Base-by-base conservation (phyloP, 1,284 basidiomycete genomes). In the Chalciporus sp. region DNA sequence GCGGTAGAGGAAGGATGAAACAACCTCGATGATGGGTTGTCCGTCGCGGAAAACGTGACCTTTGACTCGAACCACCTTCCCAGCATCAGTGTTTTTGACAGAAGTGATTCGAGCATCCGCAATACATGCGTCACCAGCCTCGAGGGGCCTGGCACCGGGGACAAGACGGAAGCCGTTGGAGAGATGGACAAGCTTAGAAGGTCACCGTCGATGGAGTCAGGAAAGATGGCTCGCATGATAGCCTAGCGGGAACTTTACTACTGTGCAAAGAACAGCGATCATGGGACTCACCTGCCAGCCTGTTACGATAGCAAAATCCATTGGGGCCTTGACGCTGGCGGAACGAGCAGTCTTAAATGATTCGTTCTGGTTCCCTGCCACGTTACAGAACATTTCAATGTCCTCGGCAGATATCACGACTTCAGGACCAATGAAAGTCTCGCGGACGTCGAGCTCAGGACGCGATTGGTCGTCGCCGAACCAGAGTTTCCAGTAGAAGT, bases 241-340 rank as follows among this genome's bases (percentile, higher is more conserved):
- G 94, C 91, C 91, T 95, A 62, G 2, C 61, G 49, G 58, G 45
- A 40, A 55, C 40, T 10, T 61, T 57, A 56, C 58, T 47, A 54
- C 51, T 54, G 37, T 56, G 39, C 12, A 45, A 20, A 9, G n/a
- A 7, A 31, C 3, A 55, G 20, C 27, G 28, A 31, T 28, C 31
- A 19, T 43, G 8, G 6, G 44, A 74, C 86, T 61, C 67, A 92
- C 92, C 86, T 94, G 87, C 95, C 96, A 98, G 42, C 95, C 95
- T 46, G 95, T 90, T 55, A 98, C 95, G 68, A 99, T 99, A 52
- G 95, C 94, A 68, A 97, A 98, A 77, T 99, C 97, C 94, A 99
- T 97, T 0, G 96, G 96, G 1, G 94, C 93, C 65, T 88, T 84
- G 33, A 93, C 83, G 29, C 76, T 79, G 44, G 85, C 81, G 52